Base-by-base conservation (phyloP, 805 yeast species). In the Wickerhamomyces mucosus region DNA sequence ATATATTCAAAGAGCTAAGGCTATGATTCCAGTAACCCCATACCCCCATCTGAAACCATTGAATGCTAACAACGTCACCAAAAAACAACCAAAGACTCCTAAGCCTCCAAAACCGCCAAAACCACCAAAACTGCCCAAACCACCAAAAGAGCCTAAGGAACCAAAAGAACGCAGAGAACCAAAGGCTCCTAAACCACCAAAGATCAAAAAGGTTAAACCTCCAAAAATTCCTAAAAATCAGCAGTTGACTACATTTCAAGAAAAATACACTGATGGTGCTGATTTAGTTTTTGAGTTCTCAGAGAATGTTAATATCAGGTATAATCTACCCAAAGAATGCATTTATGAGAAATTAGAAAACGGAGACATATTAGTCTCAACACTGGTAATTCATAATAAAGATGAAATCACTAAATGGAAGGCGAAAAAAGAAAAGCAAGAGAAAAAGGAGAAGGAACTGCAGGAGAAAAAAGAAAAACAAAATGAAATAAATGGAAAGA, bases 271-370 rank as follows among this genome's bases (percentile, higher is more conserved):
- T 15, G 52, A 68, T 22, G 72, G 73, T 43, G 85, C 94, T 1
- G 79, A 83, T 32, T 51, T 92, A 24, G 77, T 86, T 6, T 77
- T 89, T 52, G 98, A 92, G 53, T 89, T 76, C 57, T 68, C 69
- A 18, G 97, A 92, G 45, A 78, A 76, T 50, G 72, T 92, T 0
- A 67, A 77, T 28, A 77, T 77, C 7, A 67, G 97, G 36, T 89
- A 69, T 46, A 58, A 69, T 36, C 50, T 89, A 1, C 96, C 97
- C 0, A 76, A 76, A 41, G 72, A 84, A 39, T 69, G 94, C 2
- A 68, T 89, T 3, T 60, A 80, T 36, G 96, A 88, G 55, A 60
- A 70, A 1, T 26, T 58, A 1, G 58, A 46, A 2, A 58, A 52
- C 18, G 59, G 45, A 1, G 61, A 56, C 17, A 37, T 59, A 9